Evolutionary conservation across 1,284 basidiomycete genomes (phyloP).

Genomic region (Phaffia rhodozyma): DNA sequence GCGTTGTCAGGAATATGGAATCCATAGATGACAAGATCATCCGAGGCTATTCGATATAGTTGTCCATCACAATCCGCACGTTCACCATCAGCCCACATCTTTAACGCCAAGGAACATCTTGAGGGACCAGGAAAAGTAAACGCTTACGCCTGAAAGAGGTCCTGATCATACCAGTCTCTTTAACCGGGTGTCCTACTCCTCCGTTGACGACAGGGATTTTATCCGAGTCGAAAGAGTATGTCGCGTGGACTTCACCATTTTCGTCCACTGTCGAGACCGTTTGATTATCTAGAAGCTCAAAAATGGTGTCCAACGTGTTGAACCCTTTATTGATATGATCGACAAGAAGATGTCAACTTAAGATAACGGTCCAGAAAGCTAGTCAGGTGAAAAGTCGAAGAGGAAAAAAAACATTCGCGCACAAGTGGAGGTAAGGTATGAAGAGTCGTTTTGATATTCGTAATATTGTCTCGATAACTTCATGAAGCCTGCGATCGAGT

Average conservation of each 20-base stretch:
- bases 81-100: too few relatives aligned
- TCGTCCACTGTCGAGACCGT: slow-evolving; percentile 57
- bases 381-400: not conserved
- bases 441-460: slow-evolving; percentile 51
- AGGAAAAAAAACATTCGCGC: slow-evolving; percentile 22
- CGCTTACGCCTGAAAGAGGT: slow-evolving; percentile 1
- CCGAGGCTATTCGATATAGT: slow-evolving; percentile 35
- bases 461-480: slow-evolving; percentile 63
- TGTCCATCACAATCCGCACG: slow-evolving; percentile 38
- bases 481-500: slow-evolving; percentile 60
- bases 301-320: slow-evolving; percentile 55
- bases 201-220: slow-evolving; percentile 1
- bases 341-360: slow-evolving; percentile 1
- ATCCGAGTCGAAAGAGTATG: slow-evolving; percentile 46
- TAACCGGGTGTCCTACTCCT: slow-evolving; percentile 1
- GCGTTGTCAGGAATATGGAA: slow-evolving; percentile 9
- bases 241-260: slow-evolving; percentile 57
- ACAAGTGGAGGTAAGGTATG: slow-evolving; percentile 60
- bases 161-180: slow-evolving; percentile 1
- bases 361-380: not conserved
- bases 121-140: not conserved
- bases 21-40: not conserved
- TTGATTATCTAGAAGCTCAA: slow-evolving; percentile 61
- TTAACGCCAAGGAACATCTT: not conserved
- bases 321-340: slow-evolving; percentile 42